Conservation (phyloP, 352 stramenopile species). For the Pythium phragmitis region DNA sequence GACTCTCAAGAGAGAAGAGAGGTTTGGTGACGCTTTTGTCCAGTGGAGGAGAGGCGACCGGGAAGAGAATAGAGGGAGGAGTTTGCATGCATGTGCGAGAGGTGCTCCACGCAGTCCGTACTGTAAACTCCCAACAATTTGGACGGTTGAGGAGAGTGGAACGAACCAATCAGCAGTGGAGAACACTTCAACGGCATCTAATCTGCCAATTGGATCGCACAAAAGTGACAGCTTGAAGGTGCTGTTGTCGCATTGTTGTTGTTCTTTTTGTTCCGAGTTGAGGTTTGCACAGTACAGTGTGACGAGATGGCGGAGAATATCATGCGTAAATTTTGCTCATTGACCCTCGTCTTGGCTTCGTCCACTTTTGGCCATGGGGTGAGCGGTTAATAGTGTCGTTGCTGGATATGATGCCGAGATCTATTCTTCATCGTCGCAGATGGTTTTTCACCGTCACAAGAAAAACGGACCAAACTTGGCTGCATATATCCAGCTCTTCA, state of each 20-base stretch:
- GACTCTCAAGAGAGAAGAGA: constrained; percentile 3
- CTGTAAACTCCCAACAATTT: neutral
- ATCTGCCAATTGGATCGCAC: constrained; percentile 5
- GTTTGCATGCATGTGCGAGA: neutral
- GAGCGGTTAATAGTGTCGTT: neutral
- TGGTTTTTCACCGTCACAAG: neutral
- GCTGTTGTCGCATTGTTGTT: neutral
- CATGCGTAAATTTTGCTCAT: neutral
- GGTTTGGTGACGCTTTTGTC: neutral
- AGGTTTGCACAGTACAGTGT: neutral
- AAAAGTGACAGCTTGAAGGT: constrained; percentile 5
- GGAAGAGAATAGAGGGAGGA: neutral
- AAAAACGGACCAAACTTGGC: neutral
- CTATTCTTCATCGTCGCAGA: neutral
- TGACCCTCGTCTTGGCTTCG: neutral
- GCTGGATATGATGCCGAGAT: neutral
- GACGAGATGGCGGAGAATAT: neutral
- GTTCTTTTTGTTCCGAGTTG: constrained; percentile 9
- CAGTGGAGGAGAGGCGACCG: neutral
- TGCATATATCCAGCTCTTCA: neutral
- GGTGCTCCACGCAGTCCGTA: neutral
- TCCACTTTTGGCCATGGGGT: neutral
- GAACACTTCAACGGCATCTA: constrained; percentile 2
- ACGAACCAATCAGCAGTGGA: neutral
- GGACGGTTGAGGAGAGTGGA: neutral